phyloP scores from a whole-genome alignment of 768 basidiomycete genomes.

The Boletus vermiculosoides region DNA sequence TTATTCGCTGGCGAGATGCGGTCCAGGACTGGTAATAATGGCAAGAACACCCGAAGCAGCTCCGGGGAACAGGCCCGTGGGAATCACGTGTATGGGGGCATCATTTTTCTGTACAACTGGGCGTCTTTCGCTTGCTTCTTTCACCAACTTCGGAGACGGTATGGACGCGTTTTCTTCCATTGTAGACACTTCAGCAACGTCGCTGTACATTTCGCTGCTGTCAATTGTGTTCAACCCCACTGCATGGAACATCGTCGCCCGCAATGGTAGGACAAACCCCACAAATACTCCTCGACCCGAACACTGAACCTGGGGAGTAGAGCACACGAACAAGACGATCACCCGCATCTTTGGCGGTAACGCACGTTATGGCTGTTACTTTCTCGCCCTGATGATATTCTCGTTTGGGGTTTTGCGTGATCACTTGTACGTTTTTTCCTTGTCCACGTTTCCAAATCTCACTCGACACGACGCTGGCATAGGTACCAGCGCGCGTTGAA shows the following conservation, averaged over 20 bases:
- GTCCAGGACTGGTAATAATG: too few species aligned
- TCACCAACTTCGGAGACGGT: background rate
- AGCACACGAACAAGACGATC: conserved; percentile 83
- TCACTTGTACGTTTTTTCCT: conserved; percentile 57
- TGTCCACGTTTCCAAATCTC: background rate
- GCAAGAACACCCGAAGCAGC: too few species aligned
- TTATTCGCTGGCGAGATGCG: too few species aligned
- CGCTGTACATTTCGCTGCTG: conserved; percentile 63
- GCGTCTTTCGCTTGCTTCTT: background rate
- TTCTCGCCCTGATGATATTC: conserved; percentile 83
- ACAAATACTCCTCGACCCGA: background rate
- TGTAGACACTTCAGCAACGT: conserved; percentile 63
- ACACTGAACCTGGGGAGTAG: conserved; percentile 33
- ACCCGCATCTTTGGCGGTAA: conserved; percentile 81
- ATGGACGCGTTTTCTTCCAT: conserved; percentile 32
- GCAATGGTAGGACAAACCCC: conserved; percentile 62
- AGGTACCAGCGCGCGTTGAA: conserved; percentile 76
- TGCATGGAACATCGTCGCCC: conserved; percentile 94
- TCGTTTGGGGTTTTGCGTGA: conserved; percentile 83
- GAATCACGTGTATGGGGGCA: conserved; percentile 4
- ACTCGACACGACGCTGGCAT: conserved; percentile 1
- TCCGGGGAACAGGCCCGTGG: too few species aligned
- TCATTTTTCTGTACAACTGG: background rate
- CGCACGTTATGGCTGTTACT: conserved; percentile 76
- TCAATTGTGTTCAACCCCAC: conserved; percentile 88